Evolutionary conservation across 139 green algal genomes (phyloP).

Genomic region (Mesotaenium endlicherianum): DNA sequence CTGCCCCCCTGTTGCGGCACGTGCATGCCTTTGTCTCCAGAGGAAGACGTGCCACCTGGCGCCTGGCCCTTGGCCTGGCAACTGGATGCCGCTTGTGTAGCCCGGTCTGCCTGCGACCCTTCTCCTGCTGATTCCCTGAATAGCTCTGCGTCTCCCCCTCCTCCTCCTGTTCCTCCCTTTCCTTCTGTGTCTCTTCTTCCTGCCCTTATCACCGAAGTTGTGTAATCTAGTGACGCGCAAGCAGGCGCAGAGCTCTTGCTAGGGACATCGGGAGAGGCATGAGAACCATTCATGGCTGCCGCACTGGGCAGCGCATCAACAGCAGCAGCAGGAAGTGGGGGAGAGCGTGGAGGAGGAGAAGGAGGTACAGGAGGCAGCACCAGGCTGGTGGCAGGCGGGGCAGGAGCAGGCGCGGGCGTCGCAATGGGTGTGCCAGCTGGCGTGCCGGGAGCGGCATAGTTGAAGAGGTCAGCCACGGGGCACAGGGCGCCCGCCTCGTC

Average conservation of each 20-base stretch:
- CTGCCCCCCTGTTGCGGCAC: neutral
- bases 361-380: neutral
- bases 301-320: neutral
- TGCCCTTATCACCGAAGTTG: neutral
- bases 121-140: neutral
- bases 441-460: constrained; percentile 71
- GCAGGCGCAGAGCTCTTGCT: too few species aligned
- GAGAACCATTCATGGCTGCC: neutral
- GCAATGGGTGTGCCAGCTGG: constrained; percentile 51
- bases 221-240: too few species aligned
- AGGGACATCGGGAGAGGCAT: neutral
- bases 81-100: neutral
- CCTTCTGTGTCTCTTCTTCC: neutral
- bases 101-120: neutral
- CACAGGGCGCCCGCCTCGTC: constrained; percentile 71
- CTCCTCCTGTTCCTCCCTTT: neutral
- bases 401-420: neutral
- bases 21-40: neutral
- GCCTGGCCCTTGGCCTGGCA: neutral
- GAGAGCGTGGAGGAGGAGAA: neutral
- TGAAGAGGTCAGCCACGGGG: constrained; percentile 84
- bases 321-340: neutral
- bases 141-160: neutral
- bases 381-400: too few species aligned
- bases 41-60: neutral